phyloP scores from a whole-genome alignment of 768 basidiomycete species.

The Leccinum subgranulosum region DNA sequence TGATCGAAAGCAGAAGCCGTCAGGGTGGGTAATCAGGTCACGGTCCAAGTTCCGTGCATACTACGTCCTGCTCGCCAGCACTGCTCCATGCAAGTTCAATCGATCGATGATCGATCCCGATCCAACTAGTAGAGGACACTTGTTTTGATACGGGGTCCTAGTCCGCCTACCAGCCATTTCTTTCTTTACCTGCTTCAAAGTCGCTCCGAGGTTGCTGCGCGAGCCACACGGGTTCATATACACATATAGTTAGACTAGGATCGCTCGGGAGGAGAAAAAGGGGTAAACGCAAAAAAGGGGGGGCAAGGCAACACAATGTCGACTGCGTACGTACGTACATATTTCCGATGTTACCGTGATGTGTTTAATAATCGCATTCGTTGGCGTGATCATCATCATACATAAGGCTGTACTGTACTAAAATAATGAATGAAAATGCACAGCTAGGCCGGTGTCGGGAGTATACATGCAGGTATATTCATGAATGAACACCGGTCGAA shows the following conservation, averaged over 20 bases:
- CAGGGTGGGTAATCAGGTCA: background rate
- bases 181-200: background rate
- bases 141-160: background rate
- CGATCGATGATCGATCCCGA: background rate
- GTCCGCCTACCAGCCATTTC: background rate
- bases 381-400: background rate
- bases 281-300: background rate
- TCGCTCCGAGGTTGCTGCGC: background rate
- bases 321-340: background rate
- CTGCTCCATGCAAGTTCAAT: background rate
- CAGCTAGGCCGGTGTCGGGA: background rate
- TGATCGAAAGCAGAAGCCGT: background rate
- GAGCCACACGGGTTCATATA: background rate
- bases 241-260: background rate
- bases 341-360: background rate
- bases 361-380: background rate
- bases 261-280: background rate
- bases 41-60: background rate
- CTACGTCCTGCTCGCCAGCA: background rate
- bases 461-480: background rate
- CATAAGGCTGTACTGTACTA: background rate
- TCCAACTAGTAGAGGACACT: background rate
- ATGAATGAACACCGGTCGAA: background rate
- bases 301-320: background rate
- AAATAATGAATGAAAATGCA: background rate